Conservation (phyloP, 176 grass and related monocot species). For the Eleusine coracana region DNA sequence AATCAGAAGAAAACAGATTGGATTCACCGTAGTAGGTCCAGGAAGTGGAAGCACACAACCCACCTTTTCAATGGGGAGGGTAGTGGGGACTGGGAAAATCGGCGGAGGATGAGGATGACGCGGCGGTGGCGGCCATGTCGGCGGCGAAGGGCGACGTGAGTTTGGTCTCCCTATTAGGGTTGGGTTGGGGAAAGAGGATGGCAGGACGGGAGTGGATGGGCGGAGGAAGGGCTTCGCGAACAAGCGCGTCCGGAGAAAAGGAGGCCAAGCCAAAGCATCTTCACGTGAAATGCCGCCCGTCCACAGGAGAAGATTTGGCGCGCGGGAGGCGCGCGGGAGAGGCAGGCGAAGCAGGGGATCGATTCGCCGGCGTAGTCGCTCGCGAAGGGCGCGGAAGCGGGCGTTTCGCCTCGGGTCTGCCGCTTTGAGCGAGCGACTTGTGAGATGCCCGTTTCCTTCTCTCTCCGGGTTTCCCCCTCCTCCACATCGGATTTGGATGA, state of each 20-base stretch:
- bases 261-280: background rate
- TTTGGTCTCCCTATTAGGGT: background rate
- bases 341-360: no score
- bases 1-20: background rate
- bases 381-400: no score
- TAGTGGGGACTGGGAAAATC: no score
- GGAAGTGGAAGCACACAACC: background rate
- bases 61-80: constrained; percentile 35
- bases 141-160: background rate
- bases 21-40: background rate
- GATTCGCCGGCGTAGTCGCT: no score
- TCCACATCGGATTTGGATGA: no score
- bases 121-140: constrained; percentile 56
- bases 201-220: background rate
- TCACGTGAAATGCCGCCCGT: constrained; percentile 1
- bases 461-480: no score
- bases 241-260: background rate
- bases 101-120: background rate
- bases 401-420: no score
- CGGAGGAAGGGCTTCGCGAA: background rate
- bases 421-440: no score
- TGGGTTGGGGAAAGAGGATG: background rate
- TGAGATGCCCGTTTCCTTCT: no score
- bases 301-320: no score
- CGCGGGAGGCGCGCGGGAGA: no score